Percentiles rank a stretch among this genome's conserved stretches.
Evolutionary conservation across 2,329 filamentous ascomycete species (phyloP).

Genomic region (Epichloe sp.): DNA sequence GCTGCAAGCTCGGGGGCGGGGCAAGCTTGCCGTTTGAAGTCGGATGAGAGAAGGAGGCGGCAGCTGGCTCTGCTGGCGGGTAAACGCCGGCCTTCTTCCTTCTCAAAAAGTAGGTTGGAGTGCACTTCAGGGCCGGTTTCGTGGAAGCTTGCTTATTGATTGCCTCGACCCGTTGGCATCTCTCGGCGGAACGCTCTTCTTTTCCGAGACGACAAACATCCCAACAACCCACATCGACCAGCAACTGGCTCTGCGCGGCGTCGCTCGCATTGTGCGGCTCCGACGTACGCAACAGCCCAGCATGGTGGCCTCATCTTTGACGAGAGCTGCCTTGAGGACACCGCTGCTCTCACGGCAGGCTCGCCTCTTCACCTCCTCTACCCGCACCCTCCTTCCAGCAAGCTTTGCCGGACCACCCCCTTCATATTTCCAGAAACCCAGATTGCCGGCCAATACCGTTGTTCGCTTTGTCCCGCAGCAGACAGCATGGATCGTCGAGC

Average conservation of each 20-base stretch:
- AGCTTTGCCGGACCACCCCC: conserved; percentile 23
- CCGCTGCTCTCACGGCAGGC: conserved; percentile 7
- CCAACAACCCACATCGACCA: not conserved
- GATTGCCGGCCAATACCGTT: conserved; percentile 83
- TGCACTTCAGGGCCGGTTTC: not conserved
- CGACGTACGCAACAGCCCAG: conserved; percentile 5
- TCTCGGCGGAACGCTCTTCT: not conserved
- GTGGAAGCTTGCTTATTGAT: not conserved
- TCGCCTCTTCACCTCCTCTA: conserved; percentile 19
- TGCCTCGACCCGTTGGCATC: not conserved
- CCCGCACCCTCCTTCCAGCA: conserved; percentile 19
- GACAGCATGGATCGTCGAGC: conserved; percentile 98
- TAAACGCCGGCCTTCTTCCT: conserved; percentile 7
- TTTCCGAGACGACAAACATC: not conserved
- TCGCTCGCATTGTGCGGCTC: conserved; percentile 3
- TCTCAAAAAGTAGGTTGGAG: not conserved
- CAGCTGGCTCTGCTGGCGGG: not conserved
- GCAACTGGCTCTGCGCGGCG: conserved; percentile 6
- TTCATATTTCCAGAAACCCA: conserved; percentile 66
- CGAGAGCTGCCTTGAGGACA: conserved; percentile 4
- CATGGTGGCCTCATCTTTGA: conserved; percentile 6
- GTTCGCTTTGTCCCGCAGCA: conserved; percentile 98
- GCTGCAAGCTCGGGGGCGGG: not conserved
- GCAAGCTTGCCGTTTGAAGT: not conserved
- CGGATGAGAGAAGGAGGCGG: not conserved